phyloP scores from a whole-genome alignment of 2,329 filamentous ascomycete species.

The Sphaerulina musiva region DNA sequence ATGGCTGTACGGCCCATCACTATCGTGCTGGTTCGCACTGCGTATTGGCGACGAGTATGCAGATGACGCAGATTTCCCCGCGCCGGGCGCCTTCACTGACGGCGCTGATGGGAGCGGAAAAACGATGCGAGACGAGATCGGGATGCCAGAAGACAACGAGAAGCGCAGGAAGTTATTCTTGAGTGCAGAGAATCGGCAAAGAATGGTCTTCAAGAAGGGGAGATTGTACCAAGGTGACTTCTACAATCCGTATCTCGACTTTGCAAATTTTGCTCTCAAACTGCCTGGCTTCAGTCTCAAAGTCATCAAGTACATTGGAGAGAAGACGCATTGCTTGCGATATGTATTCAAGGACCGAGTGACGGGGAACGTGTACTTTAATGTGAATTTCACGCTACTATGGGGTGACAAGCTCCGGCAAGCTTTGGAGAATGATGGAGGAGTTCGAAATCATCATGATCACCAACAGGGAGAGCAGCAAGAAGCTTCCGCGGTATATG shows the following conservation, averaged over 20 bases:
- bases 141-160: constrained; percentile 36
- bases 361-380: constrained; percentile 39
- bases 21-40: constrained; percentile 32
- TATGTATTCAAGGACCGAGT: constrained; percentile 42
- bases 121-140: constrained; percentile 24
- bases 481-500: not conserved
- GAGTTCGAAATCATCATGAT: too few species aligned
- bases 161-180: constrained; percentile 44
- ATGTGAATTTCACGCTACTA: constrained; percentile 42
- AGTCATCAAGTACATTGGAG: constrained; percentile 43
- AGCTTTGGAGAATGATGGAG: constrained; percentile 21
- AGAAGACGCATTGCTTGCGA: constrained; percentile 43
- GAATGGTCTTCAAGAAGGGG: constrained; percentile 40
- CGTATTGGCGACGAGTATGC: constrained; percentile 27
- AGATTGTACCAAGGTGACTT: constrained; percentile 43
- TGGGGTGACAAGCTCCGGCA: constrained; percentile 40
- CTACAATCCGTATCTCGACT: constrained; percentile 46
- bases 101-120: constrained; percentile 38
- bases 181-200: constrained; percentile 31
- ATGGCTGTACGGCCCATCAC: constrained; percentile 70
- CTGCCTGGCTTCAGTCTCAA: constrained; percentile 42
- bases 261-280: constrained; percentile 41
- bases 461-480: constrained; percentile 19
- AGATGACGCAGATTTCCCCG: constrained; percentile 23
- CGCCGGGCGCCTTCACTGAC: constrained; percentile 33